A percentile compares a stretch with the other conserved stretches of the same genome.
Conservation (phyloP, 148 eudicot genomes). For the Tetragonia tetragonoides region DNA sequence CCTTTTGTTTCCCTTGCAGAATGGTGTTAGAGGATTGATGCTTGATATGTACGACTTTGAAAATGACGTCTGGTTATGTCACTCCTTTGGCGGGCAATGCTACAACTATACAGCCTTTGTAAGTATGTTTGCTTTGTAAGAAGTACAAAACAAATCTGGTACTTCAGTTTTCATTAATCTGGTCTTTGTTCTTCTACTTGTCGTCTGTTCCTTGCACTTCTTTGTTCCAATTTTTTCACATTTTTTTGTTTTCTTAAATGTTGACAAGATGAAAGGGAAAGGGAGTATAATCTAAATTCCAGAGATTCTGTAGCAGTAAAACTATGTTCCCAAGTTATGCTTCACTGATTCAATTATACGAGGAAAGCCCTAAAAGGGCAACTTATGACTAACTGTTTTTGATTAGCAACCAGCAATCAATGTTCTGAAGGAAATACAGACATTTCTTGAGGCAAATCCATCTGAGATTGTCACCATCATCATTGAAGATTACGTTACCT, state of each 20-base stretch:
- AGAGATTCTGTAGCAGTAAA: background rate
- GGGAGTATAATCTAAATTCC: background rate
- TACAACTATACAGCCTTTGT: constrained; percentile 92
- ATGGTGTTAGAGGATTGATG: constrained; percentile 94
- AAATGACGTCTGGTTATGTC: constrained; percentile 90
- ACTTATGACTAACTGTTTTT: constrained; percentile 15
- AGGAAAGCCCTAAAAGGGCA: background rate
- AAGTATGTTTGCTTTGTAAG: constrained; percentile 35
- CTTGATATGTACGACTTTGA: constrained; percentile 95
- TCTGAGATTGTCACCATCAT: constrained; percentile 76
- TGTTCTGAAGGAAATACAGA: constrained; percentile 70
- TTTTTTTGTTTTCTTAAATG: background rate
- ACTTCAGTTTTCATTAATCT: background rate
- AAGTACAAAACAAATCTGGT: background rate
- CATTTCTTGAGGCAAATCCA: constrained; percentile 67
- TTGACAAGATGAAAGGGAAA: background rate
- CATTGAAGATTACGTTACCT: constrained; percentile 84
- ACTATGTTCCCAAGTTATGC: background rate
- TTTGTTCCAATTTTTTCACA: background rate
- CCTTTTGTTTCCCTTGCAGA: constrained; percentile 42
- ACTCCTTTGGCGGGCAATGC: constrained; percentile 83
- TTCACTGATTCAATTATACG: background rate
- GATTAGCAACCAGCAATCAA: constrained; percentile 79
- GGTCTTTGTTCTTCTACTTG: background rate
- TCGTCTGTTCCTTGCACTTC: background rate